phyloP scores from a whole-genome alignment of 1,139 yeast species.

The Kodamaea plutei region DNA sequence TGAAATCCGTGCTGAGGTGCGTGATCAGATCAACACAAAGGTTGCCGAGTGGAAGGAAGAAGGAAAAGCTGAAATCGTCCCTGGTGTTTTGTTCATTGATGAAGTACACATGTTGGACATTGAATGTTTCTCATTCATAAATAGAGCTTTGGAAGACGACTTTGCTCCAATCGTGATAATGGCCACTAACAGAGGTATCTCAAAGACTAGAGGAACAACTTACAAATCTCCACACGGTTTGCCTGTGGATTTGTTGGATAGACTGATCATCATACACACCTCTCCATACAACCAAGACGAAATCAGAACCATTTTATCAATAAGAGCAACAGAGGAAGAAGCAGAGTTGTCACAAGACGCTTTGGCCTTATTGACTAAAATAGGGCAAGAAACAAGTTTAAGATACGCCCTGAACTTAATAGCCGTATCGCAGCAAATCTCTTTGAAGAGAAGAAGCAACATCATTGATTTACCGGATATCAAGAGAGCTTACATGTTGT shows the following conservation, averaged over 20 bases:
- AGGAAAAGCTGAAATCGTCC: constrained; percentile 96
- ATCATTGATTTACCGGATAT: constrained; percentile 77
- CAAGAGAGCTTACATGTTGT: constrained; percentile 81
- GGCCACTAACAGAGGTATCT: constrained; percentile 97
- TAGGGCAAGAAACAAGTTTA: constrained; percentile 87
- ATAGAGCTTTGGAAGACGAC: constrained; percentile 95
- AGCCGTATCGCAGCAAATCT: constrained; percentile 81
- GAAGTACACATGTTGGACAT: constrained; percentile 99
- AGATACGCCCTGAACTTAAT: constrained; percentile 92
- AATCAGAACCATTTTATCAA: constrained; percentile 77
- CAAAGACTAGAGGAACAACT: constrained; percentile 88
- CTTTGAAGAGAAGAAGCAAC: constrained; percentile 71
- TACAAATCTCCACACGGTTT: constrained; percentile 96
- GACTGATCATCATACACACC: constrained; percentile 91
- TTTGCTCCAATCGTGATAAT: constrained; percentile 95
- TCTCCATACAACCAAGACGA: constrained; percentile 73
- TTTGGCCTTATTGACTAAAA: constrained; percentile 81
- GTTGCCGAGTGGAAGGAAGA: constrained; percentile 99
- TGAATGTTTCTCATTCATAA: constrained; percentile 92
- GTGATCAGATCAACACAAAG: constrained; percentile 95
- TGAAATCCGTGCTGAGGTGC: constrained; percentile 90
- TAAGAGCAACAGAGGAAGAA: constrained; percentile 96
- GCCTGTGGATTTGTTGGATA: constrained; percentile 89
- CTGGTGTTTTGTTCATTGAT: constrained; percentile 97
- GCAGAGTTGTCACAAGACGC: constrained; percentile 84